These are phyloP conservation scores for Endotrypanum monterogeii DNA, from an alignment of 208 protist genomes.

Conservation along the genomic window DNA sequence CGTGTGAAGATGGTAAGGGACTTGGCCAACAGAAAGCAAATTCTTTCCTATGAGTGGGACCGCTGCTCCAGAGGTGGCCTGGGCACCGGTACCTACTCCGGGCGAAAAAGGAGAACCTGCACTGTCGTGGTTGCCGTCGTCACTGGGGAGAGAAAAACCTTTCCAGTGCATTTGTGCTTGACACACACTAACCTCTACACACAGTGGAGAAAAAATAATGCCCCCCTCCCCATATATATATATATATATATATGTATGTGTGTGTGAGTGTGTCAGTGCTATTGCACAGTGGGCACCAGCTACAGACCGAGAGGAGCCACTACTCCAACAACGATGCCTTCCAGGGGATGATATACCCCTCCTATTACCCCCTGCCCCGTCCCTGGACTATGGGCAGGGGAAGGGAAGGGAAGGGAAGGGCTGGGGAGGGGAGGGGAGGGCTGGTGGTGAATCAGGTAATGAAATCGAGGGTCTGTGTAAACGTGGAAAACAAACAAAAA, in stretches of 20 bases:
- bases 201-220: not conserved
- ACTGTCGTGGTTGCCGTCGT: slow-evolving; percentile 14
- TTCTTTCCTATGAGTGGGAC: not conserved
- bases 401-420: too few species aligned
- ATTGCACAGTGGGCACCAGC: too few species aligned
- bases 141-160: slow-evolving; percentile 18
- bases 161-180: slow-evolving; percentile 9
- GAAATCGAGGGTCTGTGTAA: not conserved
- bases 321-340: too few species aligned
- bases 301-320: too few species aligned
- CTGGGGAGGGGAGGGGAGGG: too few species aligned
- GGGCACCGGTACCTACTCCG: not conserved
- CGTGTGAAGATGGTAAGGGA: not conserved
- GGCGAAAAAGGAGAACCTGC: not conserved
- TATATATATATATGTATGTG: not conserved
- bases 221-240: not conserved
- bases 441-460: not conserved
- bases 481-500: not conserved
- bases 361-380: too few species aligned
- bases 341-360: too few species aligned
- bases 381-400: too few species aligned
- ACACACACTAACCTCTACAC: not conserved
- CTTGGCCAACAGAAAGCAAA: not conserved
- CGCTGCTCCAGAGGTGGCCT: not conserved
- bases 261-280: not conserved